Base-by-base conservation (phyloP, 805 yeast species). In the Barnettozyma populi region DNA sequence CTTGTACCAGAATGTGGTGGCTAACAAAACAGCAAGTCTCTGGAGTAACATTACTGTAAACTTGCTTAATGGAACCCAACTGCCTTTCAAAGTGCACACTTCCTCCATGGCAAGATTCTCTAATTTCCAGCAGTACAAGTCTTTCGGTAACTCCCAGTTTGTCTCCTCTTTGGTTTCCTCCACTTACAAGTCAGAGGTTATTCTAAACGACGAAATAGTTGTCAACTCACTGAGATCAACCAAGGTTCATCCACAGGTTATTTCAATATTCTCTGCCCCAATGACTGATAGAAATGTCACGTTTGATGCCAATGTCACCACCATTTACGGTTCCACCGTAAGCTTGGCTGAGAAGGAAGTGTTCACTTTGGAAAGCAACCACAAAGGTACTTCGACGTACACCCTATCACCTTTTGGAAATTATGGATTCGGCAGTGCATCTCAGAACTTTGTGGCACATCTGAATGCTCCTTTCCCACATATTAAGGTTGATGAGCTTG, bases 381-480 rank as follows among this genome's bases (percentile, higher is more conserved):
- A 76, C 52, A 68, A 70, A 40, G 82, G 81, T 20, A 66, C 74
- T 2, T 73, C 82, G 0, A 51, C 52, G 8, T 75, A 63, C 53
- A 67, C 72, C 1, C 39, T 75, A 3, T 63, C 75, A 7, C 73
- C 73, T n/a, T 39, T 48, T 9, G 79, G 79, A 3, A 75, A 76
- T 52, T 62, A 66, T 50, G 82, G 81, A 1, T 52, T 54, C n/a
- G 80, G 79, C 6, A 52, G 60, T 16, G 58, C 66, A 7, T 54
- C 55, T n/a, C 66, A 62, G 38, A 47, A 52, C 7, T 63, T 63
- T 35, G 54, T 49, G 9, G 64, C 66, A 20, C 47, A 53, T 29
- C 42, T 57, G 41, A 46, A 45, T 9, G 35, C 35, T 5, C 63
- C 63, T 13, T 58, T 57, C 54, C 53, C 57, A 3, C 47, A 48